Evolutionary conservation across 2,329 filamentous ascomycete species (phyloP).

Genomic region (Aspergillus oerlinghausenensis): DNA sequence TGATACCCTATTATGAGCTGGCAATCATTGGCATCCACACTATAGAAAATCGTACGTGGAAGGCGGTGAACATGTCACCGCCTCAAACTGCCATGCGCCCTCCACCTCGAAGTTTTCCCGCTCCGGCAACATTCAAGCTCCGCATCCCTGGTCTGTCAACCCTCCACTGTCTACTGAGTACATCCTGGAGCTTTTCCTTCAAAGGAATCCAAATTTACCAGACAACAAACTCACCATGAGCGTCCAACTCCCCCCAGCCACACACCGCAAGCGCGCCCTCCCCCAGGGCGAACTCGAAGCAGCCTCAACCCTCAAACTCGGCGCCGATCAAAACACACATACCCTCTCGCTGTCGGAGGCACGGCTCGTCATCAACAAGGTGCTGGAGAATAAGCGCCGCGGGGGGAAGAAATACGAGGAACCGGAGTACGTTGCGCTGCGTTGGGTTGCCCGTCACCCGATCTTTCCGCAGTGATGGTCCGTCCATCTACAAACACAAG

Average conservation of each 20-base stretch:
- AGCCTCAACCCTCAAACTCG: conserved; percentile 72
- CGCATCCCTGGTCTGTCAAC: neutral
- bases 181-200: neutral
- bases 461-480: neutral
- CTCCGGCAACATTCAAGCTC: conserved; percentile 12
- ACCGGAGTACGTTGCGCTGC: conserved; percentile 61
- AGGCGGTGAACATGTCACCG: conserved; percentile 16
- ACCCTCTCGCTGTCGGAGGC: conserved; percentile 91
- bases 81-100: conserved; percentile 16
- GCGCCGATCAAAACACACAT: conserved; percentile 89
- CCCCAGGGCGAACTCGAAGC: conserved; percentile 74
- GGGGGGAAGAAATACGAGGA: conserved; percentile 78
- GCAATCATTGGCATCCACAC: neutral
- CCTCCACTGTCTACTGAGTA: neutral
- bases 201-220: neutral
- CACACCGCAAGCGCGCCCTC: conserved; percentile 39
- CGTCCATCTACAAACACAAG: neutral
- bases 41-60: too few species aligned
- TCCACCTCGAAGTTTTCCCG: conserved; percentile 10
- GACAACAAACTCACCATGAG: conserved; percentile 22
- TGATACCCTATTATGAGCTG: conserved; percentile 11
- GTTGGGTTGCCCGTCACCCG: neutral
- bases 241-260: conserved; percentile 32
- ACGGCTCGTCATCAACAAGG: conserved; percentile 82
- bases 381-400: conserved; percentile 73